Evolutionary conservation across 192 early-diverging fungal genomes (phyloP).

Genomic region (Coemansia javaensis): DNA sequence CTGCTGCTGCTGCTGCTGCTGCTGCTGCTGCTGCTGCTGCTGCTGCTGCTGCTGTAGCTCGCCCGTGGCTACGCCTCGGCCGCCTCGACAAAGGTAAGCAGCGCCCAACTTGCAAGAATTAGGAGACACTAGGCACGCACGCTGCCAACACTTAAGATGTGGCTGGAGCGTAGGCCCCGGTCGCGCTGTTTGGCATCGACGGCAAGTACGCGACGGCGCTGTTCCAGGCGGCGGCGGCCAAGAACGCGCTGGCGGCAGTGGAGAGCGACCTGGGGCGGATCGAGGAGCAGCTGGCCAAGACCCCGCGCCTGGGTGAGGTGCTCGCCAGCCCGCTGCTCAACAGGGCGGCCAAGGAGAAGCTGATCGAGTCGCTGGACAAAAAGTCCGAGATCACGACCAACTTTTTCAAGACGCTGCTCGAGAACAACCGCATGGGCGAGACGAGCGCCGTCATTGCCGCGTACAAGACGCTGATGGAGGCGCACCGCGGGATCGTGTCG

Average conservation of each 20-base stretch:
- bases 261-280: constrained; percentile 79
- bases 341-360: constrained; percentile 67
- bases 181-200: constrained; percentile 87
- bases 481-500: constrained; percentile 80
- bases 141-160: not conserved
- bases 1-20: not conserved
- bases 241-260: constrained; percentile 71
- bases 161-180: constrained; percentile 58
- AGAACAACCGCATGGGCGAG: constrained; percentile 90
- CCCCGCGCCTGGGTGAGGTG: constrained; percentile 63
- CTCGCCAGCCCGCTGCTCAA: constrained; percentile 85
- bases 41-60: constrained; percentile 42
- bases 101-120: not conserved
- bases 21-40: not conserved
- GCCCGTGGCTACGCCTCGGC: constrained; percentile 59
- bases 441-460: constrained; percentile 75
- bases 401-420: constrained; percentile 86
- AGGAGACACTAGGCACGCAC: not conserved
- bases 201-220: constrained; percentile 97
- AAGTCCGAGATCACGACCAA: constrained; percentile 80
- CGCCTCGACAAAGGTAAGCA: constrained; percentile 49
- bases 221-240: constrained; percentile 85
- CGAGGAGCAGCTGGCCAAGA: constrained; percentile 63
- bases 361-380: constrained; percentile 63
- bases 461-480: constrained; percentile 80